A percentile compares a stretch with the other conserved stretches of the same genome.
phyloP scores from a whole-genome alignment of 345 rosid species.

The Aethionema arabicum region DNA sequence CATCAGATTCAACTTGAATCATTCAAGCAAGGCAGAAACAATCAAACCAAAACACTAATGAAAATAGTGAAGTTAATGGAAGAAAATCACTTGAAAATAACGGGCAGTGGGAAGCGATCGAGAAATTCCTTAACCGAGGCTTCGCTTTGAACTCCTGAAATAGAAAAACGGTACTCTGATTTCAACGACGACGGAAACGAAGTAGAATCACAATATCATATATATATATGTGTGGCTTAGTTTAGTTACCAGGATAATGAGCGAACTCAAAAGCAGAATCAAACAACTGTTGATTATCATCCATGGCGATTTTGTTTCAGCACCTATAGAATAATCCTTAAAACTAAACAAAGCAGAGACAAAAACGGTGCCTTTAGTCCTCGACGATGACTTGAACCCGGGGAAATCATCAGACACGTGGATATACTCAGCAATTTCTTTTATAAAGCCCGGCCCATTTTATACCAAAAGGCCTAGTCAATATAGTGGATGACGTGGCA shows the following conservation, averaged over 20 bases:
- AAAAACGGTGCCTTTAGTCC: conserved; percentile 1
- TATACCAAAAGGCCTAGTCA: too few relatives aligned
- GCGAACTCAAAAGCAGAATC: conserved; percentile 78
- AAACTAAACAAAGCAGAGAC: conserved; percentile 2
- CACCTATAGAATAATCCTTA: not conserved
- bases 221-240: not conserved
- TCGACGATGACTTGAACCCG: not conserved
- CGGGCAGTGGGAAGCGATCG: conserved; percentile 74
- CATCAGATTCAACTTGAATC: too few relatives aligned
- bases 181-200: conserved; percentile 6
- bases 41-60: not conserved
- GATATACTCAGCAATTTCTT: too few relatives aligned
- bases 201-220: not conserved
- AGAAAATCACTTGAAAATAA: conserved; percentile 54
- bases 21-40: conserved; percentile 12
- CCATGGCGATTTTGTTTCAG: conserved; percentile 35
- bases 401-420: too few relatives aligned
- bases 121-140: conserved; percentile 66
- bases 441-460: too few relatives aligned
- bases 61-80: not conserved
- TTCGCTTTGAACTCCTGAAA: conserved; percentile 64
- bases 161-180: conserved; percentile 3
- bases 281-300: conserved; percentile 61
- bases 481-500: too few relatives aligned
- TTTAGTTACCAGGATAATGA: conserved; percentile 51